Conservation (phyloP, 805 yeast genomes). For the Myxozyma kluyveri region DNA sequence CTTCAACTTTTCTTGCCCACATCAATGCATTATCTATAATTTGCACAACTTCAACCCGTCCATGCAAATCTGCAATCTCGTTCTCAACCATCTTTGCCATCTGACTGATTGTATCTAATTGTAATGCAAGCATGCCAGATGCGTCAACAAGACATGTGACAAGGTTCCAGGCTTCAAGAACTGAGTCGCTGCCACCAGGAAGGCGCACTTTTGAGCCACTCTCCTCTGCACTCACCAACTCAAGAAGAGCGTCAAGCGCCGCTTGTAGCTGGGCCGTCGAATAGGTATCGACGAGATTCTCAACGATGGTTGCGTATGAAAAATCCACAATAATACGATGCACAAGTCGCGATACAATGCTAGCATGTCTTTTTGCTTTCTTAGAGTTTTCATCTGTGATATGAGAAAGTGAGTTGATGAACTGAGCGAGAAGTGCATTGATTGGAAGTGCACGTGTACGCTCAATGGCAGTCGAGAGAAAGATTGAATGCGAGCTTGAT, state of each 20-base stretch:
- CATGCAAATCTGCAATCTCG: constrained; percentile 18
- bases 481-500: not conserved
- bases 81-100: constrained; percentile 8
- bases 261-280: constrained; percentile 7
- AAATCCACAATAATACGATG: constrained; percentile 10
- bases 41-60: constrained; percentile 18
- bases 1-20: not conserved
- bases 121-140: constrained; percentile 21
- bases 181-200: not conserved
- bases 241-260: constrained; percentile 3
- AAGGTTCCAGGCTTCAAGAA: constrained; percentile 14
- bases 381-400: not conserved
- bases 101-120: not conserved
- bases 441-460: constrained; percentile 1
- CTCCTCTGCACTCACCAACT: not conserved
- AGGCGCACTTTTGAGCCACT: not conserved
- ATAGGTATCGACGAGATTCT: not conserved
- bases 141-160: constrained; percentile 23
- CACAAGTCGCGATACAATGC: not conserved
- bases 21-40: constrained; percentile 22
- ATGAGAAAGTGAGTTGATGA: not conserved
- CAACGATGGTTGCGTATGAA: constrained; percentile 13
- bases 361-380: not conserved
- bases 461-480: constrained; percentile 2
- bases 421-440: not conserved